Evolutionary conservation across 2,329 filamentous ascomycete genomes (phyloP).

Genomic region (Penicillium olsonii): DNA sequence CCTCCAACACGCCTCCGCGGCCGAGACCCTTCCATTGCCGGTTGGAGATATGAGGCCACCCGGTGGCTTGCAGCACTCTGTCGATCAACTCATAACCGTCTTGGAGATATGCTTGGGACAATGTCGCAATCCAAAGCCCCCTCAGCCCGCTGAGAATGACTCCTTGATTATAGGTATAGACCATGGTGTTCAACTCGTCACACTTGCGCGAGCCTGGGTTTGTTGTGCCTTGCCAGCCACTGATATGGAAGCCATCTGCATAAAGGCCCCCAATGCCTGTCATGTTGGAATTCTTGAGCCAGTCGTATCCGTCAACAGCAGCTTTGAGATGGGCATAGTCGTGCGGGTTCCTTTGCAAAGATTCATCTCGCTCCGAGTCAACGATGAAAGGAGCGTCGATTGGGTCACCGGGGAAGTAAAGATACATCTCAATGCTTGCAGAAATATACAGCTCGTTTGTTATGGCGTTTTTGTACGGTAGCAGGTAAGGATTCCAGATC

Average conservation of each 20-base stretch:
- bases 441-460: conserved; percentile 90
- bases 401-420: conserved; percentile 79
- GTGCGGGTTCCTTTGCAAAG: conserved; percentile 42
- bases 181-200: conserved; percentile 80
- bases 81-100: conserved; percentile 79
- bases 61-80: conserved; percentile 74
- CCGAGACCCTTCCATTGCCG: conserved; percentile 73
- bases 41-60: conserved; percentile 58
- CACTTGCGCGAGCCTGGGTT: conserved; percentile 70
- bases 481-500: conserved; percentile 79
- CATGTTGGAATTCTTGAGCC: conserved; percentile 80
- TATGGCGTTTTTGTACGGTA: conserved; percentile 93
- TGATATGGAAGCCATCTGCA: conserved; percentile 86
- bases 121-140: conserved; percentile 77
- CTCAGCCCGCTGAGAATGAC: conserved; percentile 81
- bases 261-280: conserved; percentile 74
- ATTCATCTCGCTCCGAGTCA: conserved; percentile 20
- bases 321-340: conserved; percentile 70
- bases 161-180: conserved; percentile 96
- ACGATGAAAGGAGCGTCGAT: conserved; percentile 68
- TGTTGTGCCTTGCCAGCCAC: conserved; percentile 58
- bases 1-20: conserved; percentile 77
- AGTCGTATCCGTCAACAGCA: conserved; percentile 75
- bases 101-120: conserved; percentile 67
- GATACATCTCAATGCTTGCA: conserved; percentile 84